A percentile compares a stretch with the other conserved stretches of the same genome.
Evolutionary conservation across 306 rosid genomes (phyloP).

Genomic region (Prunus dulcis): DNA sequence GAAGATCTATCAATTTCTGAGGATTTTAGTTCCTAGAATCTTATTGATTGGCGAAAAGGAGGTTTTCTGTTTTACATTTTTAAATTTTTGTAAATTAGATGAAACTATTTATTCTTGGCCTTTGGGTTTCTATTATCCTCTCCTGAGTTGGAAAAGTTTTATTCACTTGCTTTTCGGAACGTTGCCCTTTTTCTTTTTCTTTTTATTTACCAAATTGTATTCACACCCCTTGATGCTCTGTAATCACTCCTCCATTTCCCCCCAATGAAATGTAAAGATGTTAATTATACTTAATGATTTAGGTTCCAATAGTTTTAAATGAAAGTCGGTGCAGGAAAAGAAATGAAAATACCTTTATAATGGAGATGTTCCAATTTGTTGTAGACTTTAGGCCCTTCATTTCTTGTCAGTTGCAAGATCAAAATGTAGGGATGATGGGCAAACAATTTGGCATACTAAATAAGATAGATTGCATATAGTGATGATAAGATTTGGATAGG

Average conservation of each 20-base stretch:
- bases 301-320: background rate
- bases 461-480: background rate
- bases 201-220: background rate
- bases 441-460: background rate
- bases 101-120: background rate
- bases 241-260: too few species aligned
- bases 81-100: background rate
- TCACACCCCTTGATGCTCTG: background rate
- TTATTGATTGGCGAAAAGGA: background rate
- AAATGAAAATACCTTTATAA: background rate
- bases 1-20: background rate
- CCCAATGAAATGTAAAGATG: background rate
- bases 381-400: background rate
- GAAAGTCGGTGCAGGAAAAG: background rate
- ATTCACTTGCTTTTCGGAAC: background rate
- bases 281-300: background rate
- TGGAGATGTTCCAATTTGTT: background rate
- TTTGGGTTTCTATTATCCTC: background rate
- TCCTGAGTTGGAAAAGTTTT: background rate
- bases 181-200: background rate
- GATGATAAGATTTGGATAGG: background rate
- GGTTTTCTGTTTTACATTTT: background rate
- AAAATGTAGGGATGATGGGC: background rate
- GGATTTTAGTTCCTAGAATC: background rate
- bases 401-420: background rate